Base-by-base conservation (phyloP, 495 filamentous ascomycete genomes). In the Penicillium macrosclerotiorum region DNA sequence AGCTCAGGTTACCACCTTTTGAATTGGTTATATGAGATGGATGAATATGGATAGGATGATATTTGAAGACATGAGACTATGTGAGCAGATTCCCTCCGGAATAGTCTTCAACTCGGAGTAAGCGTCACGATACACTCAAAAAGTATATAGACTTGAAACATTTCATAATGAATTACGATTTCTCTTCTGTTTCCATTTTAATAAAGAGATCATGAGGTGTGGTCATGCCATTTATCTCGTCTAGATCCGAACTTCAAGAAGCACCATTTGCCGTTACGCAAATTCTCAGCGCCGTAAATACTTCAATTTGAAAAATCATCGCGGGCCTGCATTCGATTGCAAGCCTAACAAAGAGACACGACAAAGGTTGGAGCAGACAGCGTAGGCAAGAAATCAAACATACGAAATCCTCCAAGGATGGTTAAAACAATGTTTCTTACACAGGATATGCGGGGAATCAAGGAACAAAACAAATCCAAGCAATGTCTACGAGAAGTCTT, bases 401-500 rank as follows among this genome's bases (percentile, higher is more conserved):
- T n/a, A n/a, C n/a, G n/a, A 13, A 38, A 13, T 13, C 36, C 11
- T 25, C 20, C 36, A 25, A 37, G n/a, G n/a, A n/a, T n/a, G n/a
- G n/a, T n/a, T n/a, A 37, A 12, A 22, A 38, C 36, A n/a, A 24
- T 18, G 24, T 37, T 37, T 22, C 38, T 42, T 30, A 26, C 16
- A 31, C 39, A 42, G 48, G 37, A 60, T 40, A 37, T 45, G 57
- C 58, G 53, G 59, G 59, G 59, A 60, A 62, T 57, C 59, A 59
- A 57, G 26, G 37, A 27, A 52, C 33, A n/a, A 49, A 47, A 59
- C n/a, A 16, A 43, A 54, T 45, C 33, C 22, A 36, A 44, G 39
- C 38, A 41, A 14, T 23, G 29, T 62, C 56, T 68, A 88, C 45
- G 84, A 85, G 49, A 87, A 88, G 61, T 88, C 84, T 46, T 92